These are phyloP conservation scores for Aulographum hederae DNA, from an alignment of 2,329 filamentous ascomycete genomes.

Conservation along the genomic window DNA sequence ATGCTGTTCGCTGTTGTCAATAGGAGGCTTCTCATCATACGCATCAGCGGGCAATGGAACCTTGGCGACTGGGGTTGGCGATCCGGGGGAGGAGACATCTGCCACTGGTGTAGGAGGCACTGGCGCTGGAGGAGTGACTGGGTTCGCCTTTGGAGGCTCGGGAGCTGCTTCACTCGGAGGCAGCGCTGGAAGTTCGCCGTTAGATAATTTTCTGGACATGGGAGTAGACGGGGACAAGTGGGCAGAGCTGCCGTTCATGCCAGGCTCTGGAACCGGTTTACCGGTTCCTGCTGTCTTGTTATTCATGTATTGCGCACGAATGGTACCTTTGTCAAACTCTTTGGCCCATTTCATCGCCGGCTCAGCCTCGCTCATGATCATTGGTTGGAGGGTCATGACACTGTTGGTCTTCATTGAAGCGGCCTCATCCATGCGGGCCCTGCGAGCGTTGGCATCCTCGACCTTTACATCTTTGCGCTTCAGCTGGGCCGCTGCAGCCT, in stretches of 20 bases:
- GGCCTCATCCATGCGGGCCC: constrained; percentile 34
- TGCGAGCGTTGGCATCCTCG: constrained; percentile 30
- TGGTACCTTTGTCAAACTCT: constrained; percentile 78
- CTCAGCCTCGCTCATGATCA: constrained; percentile 70
- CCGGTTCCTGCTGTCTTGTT: constrained; percentile 57
- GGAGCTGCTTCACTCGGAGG: constrained; percentile 12
- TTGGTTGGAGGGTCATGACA: constrained; percentile 70
- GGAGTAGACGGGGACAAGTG: constrained; percentile 1
- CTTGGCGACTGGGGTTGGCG: constrained; percentile 12
- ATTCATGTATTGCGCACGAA: constrained; percentile 70
- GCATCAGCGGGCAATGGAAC: constrained; percentile 13
- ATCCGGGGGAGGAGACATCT: constrained; percentile 2
- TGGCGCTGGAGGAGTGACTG: constrained; percentile 11
- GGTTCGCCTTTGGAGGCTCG: constrained; percentile 9
- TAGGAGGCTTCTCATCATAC: constrained; percentile 12
- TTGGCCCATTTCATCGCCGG: constrained; percentile 95
- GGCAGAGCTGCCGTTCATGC: constrained; percentile 14
- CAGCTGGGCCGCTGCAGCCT: constrained; percentile 72
- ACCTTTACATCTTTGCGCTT: constrained; percentile 42
- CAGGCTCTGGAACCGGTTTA: constrained; percentile 26
- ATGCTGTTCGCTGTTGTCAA: constrained; percentile 16
- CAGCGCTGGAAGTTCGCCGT: constrained; percentile 23
- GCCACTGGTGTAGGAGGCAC: constrained; percentile 8
- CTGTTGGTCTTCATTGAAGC: constrained; percentile 63
- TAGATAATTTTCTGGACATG: constrained; percentile 8